Evolutionary conservation across 805 yeast genomes (phyloP), one percentile per base, ranked within the genome.

Genomic region (Phaffomyces antillensis): DNA sequence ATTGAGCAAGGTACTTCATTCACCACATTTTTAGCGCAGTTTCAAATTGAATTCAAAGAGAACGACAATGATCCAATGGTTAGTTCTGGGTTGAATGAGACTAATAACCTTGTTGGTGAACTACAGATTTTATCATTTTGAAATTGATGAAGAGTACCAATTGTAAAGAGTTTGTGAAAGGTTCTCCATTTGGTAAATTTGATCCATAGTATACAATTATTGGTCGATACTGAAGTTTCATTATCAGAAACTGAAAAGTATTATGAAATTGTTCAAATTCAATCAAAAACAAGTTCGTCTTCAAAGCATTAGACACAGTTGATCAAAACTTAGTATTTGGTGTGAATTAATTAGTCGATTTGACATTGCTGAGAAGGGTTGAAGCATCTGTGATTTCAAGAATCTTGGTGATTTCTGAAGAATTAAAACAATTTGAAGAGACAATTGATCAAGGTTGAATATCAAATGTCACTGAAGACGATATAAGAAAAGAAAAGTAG

Each of bases 331-430:
- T 44, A 67, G 66, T 40, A 5, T 42, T 50, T 15, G 43, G 50
- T 37, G 34, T 36, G 13, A 36, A 28, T 11, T 23, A 31, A 11
- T 24, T 47, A 3, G 39, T 53, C 2, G 36, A 53, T 30, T 44
- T 41, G 12, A 36, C 49, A 15, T 61, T 42, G 4, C 37, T 52
- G 7, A 39, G 53, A 41, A 55, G 55, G 17, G 49, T 67, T 36
- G 67, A 59, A 47, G 62, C 74, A 23, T 79, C 83, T 0, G 69
- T 83, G 0, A 63, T 71, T 32, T 80, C 87, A 0, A 65, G 91
- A 44, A 73, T 76, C 1, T 64, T 83, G 40, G 89, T 82, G 55
- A 81, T 83, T 3, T 89, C 91, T 0, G 65, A 68, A 36, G 43
- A 39, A 8, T 15, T 49, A 11, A 25, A 35, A n/a, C 24, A 41